Conservation (phyloP, 371 early-diverging fungal genomes). For the Thermomucor indicae-seudaticae region DNA sequence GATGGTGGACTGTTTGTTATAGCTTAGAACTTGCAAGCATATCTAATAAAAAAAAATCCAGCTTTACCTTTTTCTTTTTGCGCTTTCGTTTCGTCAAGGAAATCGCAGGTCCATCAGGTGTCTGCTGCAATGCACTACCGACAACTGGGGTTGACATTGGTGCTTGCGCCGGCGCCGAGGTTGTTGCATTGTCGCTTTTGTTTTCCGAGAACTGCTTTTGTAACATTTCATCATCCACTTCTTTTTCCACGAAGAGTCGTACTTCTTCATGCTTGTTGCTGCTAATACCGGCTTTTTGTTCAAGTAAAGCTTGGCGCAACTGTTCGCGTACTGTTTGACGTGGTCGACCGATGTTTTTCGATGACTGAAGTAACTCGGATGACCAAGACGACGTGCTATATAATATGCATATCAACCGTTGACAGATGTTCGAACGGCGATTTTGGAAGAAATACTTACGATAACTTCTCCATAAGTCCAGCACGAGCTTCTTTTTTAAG, state of each 20-base stretch:
- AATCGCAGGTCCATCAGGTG: slow-evolving; percentile 19
- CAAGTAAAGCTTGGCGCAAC: slow-evolving; percentile 66
- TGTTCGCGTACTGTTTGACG: slow-evolving; percentile 71
- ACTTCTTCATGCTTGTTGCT: slow-evolving; percentile 42
- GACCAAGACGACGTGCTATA: slow-evolving; percentile 56
- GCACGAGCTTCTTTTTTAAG: slow-evolving; percentile 91
- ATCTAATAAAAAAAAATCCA: not conserved
- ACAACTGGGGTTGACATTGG: slow-evolving; percentile 10
- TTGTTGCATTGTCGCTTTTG: slow-evolving; percentile 1
- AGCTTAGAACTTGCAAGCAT: not conserved
- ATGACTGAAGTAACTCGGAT: slow-evolving; percentile 76
- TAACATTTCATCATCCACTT: slow-evolving; percentile 22
- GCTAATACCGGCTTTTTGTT: slow-evolving; percentile 68
- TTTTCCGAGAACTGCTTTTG: slow-evolving; percentile 8
- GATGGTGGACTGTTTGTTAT: slow-evolving; percentile 31
- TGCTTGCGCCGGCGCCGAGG: slow-evolving; percentile 2
- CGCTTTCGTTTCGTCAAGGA: slow-evolving; percentile 35
- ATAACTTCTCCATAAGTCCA: slow-evolving; percentile 76
- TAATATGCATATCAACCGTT: not conserved
- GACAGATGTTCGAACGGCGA: not conserved
- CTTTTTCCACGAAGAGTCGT: slow-evolving; percentile 44
- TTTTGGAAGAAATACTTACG: slow-evolving; percentile 25
- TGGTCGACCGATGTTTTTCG: slow-evolving; percentile 68
- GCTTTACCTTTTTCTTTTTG: slow-evolving; percentile 42
- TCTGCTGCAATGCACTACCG: slow-evolving; percentile 51